Percentiles rank a stretch among this genome's conserved stretches.
phyloP scores from a whole-genome alignment of 2,329 filamentous ascomycete genomes.

The Hypomyces rosellus region DNA sequence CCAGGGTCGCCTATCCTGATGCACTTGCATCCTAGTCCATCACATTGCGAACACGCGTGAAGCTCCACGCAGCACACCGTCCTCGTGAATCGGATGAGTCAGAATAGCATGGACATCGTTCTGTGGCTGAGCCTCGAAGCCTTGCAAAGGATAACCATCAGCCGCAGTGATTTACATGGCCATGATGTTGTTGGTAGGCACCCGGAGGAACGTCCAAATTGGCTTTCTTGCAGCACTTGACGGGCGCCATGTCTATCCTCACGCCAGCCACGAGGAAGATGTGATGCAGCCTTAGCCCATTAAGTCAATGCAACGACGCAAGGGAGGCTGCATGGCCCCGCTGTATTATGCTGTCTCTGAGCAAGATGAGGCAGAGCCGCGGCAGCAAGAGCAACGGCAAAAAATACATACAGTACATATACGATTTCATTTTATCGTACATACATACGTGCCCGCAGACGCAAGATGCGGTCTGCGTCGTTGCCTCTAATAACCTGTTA shows the following conservation, averaged over 20 bases:
- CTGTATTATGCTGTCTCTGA: not conserved
- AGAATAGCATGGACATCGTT: slow-evolving; percentile 6
- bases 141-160: slow-evolving; percentile 4
- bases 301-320: slow-evolving; percentile 4
- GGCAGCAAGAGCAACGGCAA: not conserved
- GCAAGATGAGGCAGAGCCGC: not conserved
- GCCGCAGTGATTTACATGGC: not conserved
- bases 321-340: not conserved
- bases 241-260: slow-evolving; percentile 7
- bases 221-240: slow-evolving; percentile 8
- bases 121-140: slow-evolving; percentile 2
- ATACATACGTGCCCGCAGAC: not conserved
- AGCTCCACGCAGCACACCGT: slow-evolving; percentile 1
- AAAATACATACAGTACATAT: no score
- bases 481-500: not conserved
- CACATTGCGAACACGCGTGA: not conserved
- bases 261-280: slow-evolving; percentile 2
- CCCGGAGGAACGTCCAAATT: slow-evolving; percentile 8
- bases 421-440: no score
- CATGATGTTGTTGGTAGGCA: not conserved
- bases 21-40: slow-evolving; percentile 1
- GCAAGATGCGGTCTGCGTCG: not conserved
- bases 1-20: slow-evolving; percentile 1
- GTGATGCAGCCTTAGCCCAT: slow-evolving; percentile 5
- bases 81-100: slow-evolving; percentile 7